These are phyloP conservation scores for Borealophlyctis nickersoniae DNA, from an alignment of 192 early-diverging fungal genomes.

Conservation along the genomic window DNA sequence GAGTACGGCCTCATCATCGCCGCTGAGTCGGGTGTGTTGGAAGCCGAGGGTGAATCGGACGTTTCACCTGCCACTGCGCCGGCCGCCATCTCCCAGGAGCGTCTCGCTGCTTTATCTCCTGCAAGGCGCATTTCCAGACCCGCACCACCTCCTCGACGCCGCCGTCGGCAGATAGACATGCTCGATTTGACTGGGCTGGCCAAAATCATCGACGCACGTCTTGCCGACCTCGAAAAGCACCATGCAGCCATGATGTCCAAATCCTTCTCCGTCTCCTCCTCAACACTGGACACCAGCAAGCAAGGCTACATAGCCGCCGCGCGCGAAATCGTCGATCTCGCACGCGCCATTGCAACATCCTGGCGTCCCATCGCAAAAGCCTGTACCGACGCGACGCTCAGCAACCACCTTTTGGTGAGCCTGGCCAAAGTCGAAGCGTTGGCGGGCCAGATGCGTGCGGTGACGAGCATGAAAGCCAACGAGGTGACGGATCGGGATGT, in stretches of 20 bases:
- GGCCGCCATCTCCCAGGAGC: neutral
- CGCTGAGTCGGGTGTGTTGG: neutral
- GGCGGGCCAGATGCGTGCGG: slow-evolving; percentile 18
- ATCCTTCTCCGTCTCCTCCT: slow-evolving; percentile 5
- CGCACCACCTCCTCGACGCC: slow-evolving; percentile 17
- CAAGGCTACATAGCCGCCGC: slow-evolving; percentile 22
- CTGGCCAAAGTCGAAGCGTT: slow-evolving; percentile 19
- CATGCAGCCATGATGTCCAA: slow-evolving; percentile 2
- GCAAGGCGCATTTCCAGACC: neutral
- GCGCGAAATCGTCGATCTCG: slow-evolving; percentile 6
- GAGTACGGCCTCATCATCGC: neutral
- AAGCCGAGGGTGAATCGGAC: neutral
- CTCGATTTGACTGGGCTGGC: slow-evolving; percentile 21
- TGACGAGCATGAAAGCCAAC: slow-evolving; percentile 20
- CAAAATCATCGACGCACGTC: slow-evolving; percentile 3
- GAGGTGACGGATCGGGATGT: slow-evolving; percentile 23
- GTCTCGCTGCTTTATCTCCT: neutral
- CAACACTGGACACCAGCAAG: slow-evolving; percentile 1
- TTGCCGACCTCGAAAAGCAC: slow-evolving; percentile 1
- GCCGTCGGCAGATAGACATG: slow-evolving; percentile 21
- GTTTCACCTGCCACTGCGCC: neutral
- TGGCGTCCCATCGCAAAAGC: slow-evolving; percentile 11
- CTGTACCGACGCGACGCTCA: slow-evolving; percentile 24
- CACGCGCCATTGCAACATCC: slow-evolving; percentile 14
- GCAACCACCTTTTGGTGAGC: slow-evolving; percentile 1